Evolutionary conservation across 106 monocot species (phyloP).

Genomic region (Allium cepa): DNA sequence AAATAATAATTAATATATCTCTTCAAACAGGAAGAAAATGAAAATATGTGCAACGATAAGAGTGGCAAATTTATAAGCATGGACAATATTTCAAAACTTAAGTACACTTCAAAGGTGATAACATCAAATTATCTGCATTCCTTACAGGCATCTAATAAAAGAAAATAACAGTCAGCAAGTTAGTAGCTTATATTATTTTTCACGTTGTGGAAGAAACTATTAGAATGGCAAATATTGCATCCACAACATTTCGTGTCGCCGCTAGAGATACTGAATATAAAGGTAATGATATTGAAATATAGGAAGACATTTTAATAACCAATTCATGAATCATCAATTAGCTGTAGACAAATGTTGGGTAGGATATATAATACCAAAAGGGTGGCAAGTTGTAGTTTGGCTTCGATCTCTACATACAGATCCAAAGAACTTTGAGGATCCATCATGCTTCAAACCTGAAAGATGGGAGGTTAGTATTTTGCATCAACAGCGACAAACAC

Average conservation of each 20-base stretch:
- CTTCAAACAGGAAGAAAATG: no score
- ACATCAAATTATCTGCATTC: no score
- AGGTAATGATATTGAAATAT: background rate
- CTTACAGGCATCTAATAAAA: no score
- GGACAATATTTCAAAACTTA: no score
- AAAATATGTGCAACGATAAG: no score
- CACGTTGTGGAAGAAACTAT: constrained; percentile 30
- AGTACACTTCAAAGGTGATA: no score
- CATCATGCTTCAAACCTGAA: constrained; percentile 15
- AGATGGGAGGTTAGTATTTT: constrained; percentile 17
- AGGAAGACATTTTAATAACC: background rate
- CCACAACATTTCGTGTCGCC: background rate
- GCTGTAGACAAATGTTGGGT: background rate
- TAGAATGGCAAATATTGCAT: constrained; percentile 13
- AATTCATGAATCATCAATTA: background rate
- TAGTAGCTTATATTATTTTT: background rate
- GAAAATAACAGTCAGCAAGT: no score
- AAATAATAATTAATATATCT: no score
- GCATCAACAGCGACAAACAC: no score
- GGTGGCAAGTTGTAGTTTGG: constrained; percentile 20
- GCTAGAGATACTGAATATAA: constrained; percentile 15
- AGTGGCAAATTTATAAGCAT: no score
- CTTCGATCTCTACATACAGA: constrained; percentile 17
- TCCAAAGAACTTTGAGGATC: constrained; percentile 21
- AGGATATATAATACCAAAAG: constrained; percentile 17